Evolutionary conservation across 441 rosid genomes (phyloP), one percentile per base, ranked within the genome.

Genomic region (Gossypium davidsonii): DNA sequence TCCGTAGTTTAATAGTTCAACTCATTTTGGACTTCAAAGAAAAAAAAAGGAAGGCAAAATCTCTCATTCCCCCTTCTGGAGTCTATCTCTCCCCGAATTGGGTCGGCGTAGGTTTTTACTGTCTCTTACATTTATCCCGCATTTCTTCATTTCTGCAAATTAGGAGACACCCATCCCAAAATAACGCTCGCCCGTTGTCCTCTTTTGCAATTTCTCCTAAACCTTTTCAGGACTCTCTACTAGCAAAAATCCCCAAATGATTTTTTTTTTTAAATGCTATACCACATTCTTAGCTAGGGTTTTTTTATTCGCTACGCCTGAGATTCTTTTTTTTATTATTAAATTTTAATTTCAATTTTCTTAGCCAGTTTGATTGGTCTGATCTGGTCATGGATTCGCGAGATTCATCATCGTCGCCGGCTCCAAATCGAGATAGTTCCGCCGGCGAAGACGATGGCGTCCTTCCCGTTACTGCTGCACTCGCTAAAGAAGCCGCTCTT

Each of bases 381-480:
- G 83, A 85, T 89, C 89, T 77, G 77, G 63, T 55, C 57, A 94
- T 94, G 98, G 97, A 95, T 67, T 82, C 83, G 67, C 84, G 89
- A 81, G 98, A 92, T 85, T 91, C 90, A 4, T 76, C 80, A 6
- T 84, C 84, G 59, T 39, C 86, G 14, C 3, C 14, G 53, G 77
- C 87, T 20, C 68, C 81, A 46, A 84, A 73, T 70, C 85, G 82
- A 49, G 89, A 83, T 26, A 71, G 79, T 6, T 37, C 79, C 63
- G 57, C 26, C 59, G 59, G 59, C 59, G 59, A 55, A 3, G 98
- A 91, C 48, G 91, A 83, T 12, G 87, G 81, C 28, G 59, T 1
- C 59, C 90, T 83, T 42, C 83, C 91, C 60, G 80, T 82, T 18
- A 72, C 86, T 15, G 83, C 90, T 2, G 79, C 90, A 18, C 91